A percentile compares a stretch with the other conserved stretches of the same genome.
phyloP scores from a whole-genome alignment of 2,329 filamentous ascomycete genomes.

The Tolypocladium nubicola region DNA sequence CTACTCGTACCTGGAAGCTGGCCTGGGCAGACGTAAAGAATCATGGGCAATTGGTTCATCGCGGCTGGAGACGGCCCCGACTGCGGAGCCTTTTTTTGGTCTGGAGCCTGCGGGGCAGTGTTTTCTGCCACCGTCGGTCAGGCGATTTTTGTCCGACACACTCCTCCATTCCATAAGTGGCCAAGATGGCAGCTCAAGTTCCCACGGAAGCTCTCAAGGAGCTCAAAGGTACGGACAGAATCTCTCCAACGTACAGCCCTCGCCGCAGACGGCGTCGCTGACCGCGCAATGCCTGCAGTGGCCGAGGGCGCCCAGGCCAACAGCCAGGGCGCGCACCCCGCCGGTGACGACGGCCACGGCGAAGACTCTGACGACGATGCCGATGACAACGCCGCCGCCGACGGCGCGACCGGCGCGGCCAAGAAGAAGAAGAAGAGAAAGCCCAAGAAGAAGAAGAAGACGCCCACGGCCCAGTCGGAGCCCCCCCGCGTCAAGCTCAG shows the following conservation, averaged over 20 bases:
- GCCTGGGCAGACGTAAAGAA: no score
- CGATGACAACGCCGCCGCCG: conserved; percentile 26
- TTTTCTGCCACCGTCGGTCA: background rate
- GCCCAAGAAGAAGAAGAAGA: conserved; percentile 77
- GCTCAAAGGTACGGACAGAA: conserved; percentile 24
- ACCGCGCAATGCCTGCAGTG: conserved; percentile 16
- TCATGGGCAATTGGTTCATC: background rate
- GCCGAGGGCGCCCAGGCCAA: conserved; percentile 27
- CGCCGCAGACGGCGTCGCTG: background rate
- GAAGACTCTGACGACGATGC: conserved; percentile 34
- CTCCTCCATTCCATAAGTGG: conserved; percentile 2
- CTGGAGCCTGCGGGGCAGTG: background rate
- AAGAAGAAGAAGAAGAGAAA: conserved; percentile 61
- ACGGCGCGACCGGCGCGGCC: conserved; percentile 24
- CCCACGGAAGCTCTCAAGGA: conserved; percentile 32
- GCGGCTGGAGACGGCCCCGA: background rate
- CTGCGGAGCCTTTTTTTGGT: background rate
- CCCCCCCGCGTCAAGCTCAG: conserved; percentile 64
- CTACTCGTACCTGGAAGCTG: no score
- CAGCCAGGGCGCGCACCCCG: conserved; percentile 28
- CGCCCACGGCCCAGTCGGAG: conserved; percentile 59
- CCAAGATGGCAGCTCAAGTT: conserved; percentile 32
- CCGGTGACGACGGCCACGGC: conserved; percentile 30
- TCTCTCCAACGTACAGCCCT: background rate
- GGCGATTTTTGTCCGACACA: conserved; percentile 1